Percentiles rank a stretch among this genome's conserved stretches.
Conservation (phyloP, 2,329 filamentous ascomycete species). For the Fusarium poae region DNA sequence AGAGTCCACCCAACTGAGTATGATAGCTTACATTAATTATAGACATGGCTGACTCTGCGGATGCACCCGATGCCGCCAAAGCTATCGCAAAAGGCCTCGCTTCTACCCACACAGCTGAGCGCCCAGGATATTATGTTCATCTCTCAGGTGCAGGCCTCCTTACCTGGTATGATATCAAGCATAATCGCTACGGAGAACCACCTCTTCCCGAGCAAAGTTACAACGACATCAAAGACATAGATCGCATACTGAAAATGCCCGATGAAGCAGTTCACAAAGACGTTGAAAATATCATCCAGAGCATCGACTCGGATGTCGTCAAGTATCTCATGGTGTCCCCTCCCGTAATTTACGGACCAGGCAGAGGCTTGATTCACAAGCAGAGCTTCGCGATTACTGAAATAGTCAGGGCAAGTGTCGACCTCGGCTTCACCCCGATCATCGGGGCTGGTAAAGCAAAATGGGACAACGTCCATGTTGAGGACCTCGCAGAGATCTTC, state of each 20-base stretch:
- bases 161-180: slow-evolving; percentile 59
- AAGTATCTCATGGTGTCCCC: slow-evolving; percentile 62
- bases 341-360: slow-evolving; percentile 65
- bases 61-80: slow-evolving; percentile 56
- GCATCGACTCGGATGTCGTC: slow-evolving; percentile 54
- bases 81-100: slow-evolving; percentile 63
- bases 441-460: slow-evolving; percentile 60
- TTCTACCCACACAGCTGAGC: slow-evolving; percentile 57
- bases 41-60: slow-evolving; percentile 65
- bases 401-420: slow-evolving; percentile 57
- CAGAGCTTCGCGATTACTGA: slow-evolving; percentile 64
- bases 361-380: slow-evolving; percentile 62
- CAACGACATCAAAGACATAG: slow-evolving; percentile 70
- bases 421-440: slow-evolving; percentile 59
- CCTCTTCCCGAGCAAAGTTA: slow-evolving; percentile 63
- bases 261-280: slow-evolving; percentile 72
- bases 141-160: slow-evolving; percentile 65
- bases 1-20: neutral
- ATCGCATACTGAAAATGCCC: slow-evolving; percentile 67
- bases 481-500: slow-evolving; percentile 61
- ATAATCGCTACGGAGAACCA: slow-evolving; percentile 59
- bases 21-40: neutral
- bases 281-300: slow-evolving; percentile 76
- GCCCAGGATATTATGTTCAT: slow-evolving; percentile 65
- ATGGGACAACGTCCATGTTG: slow-evolving; percentile 67